Evolutionary conservation across 345 rosid species (phyloP).

Genomic region (Sisymbrium irio): DNA sequence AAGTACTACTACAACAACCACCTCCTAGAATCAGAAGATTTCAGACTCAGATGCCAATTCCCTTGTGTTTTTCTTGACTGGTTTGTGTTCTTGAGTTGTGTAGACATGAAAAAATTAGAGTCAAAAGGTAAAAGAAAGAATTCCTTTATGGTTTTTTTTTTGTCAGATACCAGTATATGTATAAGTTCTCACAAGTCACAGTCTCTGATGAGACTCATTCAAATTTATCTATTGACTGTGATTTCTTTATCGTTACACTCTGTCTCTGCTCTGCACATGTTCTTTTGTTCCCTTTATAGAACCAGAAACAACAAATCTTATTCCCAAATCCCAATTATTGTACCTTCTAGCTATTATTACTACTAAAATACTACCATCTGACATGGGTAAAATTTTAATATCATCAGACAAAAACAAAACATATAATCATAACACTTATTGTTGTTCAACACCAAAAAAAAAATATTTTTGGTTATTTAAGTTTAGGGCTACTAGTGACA

Average conservation of each 20-base stretch:
- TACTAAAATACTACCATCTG: constrained; percentile 12
- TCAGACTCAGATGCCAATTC: background rate
- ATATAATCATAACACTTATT: constrained; percentile 18
- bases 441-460: background rate
- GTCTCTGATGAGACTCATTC: constrained; percentile 10
- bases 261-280: constrained; percentile 38
- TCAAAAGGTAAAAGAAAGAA: background rate
- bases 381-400: constrained; percentile 10
- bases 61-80: background rate
- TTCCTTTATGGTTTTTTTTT: background rate
- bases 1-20: background rate
- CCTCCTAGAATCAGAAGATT: background rate
- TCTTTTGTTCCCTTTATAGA: constrained; percentile 30
- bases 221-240: constrained; percentile 16
- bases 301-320: constrained; percentile 19
- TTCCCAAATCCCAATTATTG: constrained; percentile 34
- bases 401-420: constrained; percentile 26
- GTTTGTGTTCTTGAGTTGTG: constrained; percentile 3
- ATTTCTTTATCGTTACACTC: constrained; percentile 24
- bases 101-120: background rate
- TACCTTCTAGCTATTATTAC: background rate
- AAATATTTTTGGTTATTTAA: background rate
- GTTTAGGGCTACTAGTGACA: constrained; percentile 11
- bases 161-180: background rate
- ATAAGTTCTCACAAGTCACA: constrained; percentile 17